phyloP scores from a whole-genome alignment of 768 basidiomycete species.

The Mycena crocata region DNA sequence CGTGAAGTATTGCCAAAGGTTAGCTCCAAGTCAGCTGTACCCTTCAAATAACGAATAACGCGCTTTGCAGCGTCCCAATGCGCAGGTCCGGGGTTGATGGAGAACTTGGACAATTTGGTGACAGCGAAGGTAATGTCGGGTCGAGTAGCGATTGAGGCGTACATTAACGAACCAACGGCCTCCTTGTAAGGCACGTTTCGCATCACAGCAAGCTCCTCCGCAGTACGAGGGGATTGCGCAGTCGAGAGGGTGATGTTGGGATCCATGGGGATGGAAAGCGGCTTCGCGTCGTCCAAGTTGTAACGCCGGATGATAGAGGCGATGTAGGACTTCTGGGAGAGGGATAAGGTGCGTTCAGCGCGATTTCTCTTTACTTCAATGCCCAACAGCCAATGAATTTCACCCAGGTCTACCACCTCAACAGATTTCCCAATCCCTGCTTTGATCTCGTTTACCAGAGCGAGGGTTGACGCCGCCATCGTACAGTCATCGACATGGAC shows the following conservation, averaged over 20 bases:
- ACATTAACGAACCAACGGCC: slow-evolving; percentile 40
- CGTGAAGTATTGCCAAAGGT: slow-evolving; percentile 29
- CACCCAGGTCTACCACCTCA: slow-evolving; percentile 33
- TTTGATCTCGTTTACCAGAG: slow-evolving; percentile 27
- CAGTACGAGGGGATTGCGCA: slow-evolving; percentile 26
- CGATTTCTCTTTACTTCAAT: slow-evolving; percentile 22
- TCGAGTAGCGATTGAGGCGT: slow-evolving; percentile 35
- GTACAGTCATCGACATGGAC: slow-evolving; percentile 36
- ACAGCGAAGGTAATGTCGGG: slow-evolving; percentile 43
- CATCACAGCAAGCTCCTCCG: slow-evolving; percentile 28
- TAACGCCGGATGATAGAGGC: slow-evolving; percentile 38
- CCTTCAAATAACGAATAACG: slow-evolving; percentile 47
- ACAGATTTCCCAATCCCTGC: slow-evolving; percentile 21
- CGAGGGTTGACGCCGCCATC: slow-evolving; percentile 20
- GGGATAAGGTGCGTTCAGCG: slow-evolving; percentile 32
- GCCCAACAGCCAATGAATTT: slow-evolving; percentile 35
- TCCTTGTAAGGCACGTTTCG: slow-evolving; percentile 32
- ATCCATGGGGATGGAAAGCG: slow-evolving; percentile 31
- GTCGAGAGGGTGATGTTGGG: too few species aligned
- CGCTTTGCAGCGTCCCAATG: slow-evolving; percentile 51
- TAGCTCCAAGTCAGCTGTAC: slow-evolving; percentile 22
- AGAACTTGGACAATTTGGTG: slow-evolving; percentile 39
- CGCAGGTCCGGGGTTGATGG: slow-evolving; percentile 36
- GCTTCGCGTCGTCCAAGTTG: slow-evolving; percentile 33
- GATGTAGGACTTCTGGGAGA: slow-evolving; percentile 42